Evolutionary conservation across 768 basidiomycete species (phyloP).

Genomic region (Suillus subluteus): DNA sequence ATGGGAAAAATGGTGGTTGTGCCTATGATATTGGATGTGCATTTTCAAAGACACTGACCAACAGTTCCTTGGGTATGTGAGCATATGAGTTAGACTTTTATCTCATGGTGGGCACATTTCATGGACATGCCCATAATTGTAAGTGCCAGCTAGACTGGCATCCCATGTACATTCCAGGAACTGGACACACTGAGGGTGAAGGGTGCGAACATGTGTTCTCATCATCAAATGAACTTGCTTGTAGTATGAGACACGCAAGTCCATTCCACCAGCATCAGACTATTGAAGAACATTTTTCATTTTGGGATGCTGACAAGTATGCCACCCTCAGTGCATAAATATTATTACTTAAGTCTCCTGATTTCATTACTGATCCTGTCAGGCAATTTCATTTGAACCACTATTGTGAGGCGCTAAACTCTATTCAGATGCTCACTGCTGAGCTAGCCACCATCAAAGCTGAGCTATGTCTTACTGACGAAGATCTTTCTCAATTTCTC

Average conservation of each 20-base stretch:
- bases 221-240: not conserved
- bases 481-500: no score
- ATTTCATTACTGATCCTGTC: no score
- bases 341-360: no score
- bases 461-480: no score
- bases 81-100: no score
- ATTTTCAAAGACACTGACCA: constrained; percentile 21
- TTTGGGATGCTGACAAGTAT: not conserved
- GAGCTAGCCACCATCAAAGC: no score
- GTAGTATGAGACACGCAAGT: not conserved
- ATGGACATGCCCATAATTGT: not conserved
- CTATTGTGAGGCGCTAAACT: no score
- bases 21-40: constrained; percentile 9
- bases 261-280: not conserved
- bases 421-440: no score
- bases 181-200: not conserved
- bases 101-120: no score
- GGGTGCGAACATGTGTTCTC: not conserved
- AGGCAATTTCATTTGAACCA: no score
- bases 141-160: not conserved
- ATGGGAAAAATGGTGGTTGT: constrained; percentile 16
- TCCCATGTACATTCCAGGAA: not conserved
- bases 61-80: no score
- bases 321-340: not conserved
- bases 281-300: not conserved